Evolutionary conservation across 495 filamentous ascomycete species (phyloP).

Genomic region (Penicillium pulvis): DNA sequence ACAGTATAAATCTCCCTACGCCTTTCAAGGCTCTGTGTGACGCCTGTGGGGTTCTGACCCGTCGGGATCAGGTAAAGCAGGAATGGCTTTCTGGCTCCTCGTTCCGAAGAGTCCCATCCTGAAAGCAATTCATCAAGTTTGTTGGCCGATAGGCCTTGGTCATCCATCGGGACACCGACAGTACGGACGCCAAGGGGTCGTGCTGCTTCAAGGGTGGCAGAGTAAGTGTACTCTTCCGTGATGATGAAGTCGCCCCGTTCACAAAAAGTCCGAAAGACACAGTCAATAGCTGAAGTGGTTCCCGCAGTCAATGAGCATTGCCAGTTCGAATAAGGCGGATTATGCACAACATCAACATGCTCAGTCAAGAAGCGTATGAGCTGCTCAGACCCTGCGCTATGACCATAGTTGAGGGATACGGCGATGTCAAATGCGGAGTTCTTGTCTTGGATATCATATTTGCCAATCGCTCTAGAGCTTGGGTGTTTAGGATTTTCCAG

Average conservation of each 20-base stretch:
- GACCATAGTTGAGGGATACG: neutral
- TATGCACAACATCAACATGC: constrained; percentile 19
- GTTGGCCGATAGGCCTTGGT: constrained; percentile 4
- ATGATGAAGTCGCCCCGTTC: constrained; percentile 22
- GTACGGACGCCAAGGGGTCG: neutral
- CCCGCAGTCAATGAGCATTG: constrained; percentile 21
- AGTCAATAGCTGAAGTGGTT: constrained; percentile 29
- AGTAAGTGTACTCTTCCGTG: constrained; percentile 28
- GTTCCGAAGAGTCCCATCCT: constrained; percentile 16
- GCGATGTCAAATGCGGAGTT: neutral
- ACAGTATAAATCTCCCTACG: constrained; percentile 64
- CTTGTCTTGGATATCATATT: neutral
- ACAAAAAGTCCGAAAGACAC: constrained; percentile 26
- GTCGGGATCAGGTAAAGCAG: constrained; percentile 59
- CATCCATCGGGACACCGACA: constrained; percentile 17
- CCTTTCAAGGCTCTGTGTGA: constrained; percentile 61
- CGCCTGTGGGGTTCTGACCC: constrained; percentile 81
- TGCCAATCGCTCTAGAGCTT: neutral
- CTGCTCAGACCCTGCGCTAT: neutral
- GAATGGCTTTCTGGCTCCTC: constrained; percentile 20
- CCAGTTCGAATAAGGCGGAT: constrained; percentile 33
- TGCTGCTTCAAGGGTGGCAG: constrained; percentile 15
- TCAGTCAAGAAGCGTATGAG: neutral
- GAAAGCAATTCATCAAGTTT: constrained; percentile 15
- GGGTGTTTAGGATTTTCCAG: neutral